Percentiles rank a stretch among this genome's conserved stretches.
These are phyloP conservation scores for Gnaphalium uliginosum DNA, from an alignment of 129 eudicot species.

Conservation along the genomic window DNA sequence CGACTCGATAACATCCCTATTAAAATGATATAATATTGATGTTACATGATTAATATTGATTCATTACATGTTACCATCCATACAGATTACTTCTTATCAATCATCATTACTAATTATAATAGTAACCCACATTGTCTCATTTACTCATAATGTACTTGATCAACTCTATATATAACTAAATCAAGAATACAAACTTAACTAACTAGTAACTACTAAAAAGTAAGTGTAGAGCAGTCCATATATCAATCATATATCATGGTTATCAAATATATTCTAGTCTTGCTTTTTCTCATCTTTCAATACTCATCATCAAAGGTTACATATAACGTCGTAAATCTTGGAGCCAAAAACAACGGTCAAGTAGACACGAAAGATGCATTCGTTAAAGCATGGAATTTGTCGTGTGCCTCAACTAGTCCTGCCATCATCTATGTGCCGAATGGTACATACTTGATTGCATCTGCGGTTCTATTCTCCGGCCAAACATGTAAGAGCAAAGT, in stretches of 20 bases:
- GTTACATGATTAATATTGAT: neutral
- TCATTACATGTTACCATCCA: slow-evolving; percentile 8
- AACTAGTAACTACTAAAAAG: neutral
- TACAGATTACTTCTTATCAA: slow-evolving; percentile 17
- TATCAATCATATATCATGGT: slow-evolving; percentile 1
- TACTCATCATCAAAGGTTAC: slow-evolving; percentile 25
- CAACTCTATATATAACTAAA: slow-evolving; percentile 17
- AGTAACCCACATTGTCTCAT: neutral
- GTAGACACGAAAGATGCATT: slow-evolving; percentile 30
- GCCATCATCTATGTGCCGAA: slow-evolving; percentile 19
- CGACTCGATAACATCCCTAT: no score
- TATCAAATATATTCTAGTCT: slow-evolving; percentile 6
- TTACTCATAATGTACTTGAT: neutral
- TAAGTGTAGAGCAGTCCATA: neutral
- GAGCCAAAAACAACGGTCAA: slow-evolving; percentile 29
- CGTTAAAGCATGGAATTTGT: slow-evolving; percentile 26
- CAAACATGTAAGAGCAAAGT: slow-evolving; percentile 28
- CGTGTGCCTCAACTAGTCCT: slow-evolving; percentile 24
- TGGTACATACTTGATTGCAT: slow-evolving; percentile 30
- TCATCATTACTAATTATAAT: slow-evolving; percentile 15
- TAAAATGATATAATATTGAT: neutral
- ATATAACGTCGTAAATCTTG: slow-evolving; percentile 23
- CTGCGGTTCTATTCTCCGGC: slow-evolving; percentile 28
- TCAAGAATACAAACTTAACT: slow-evolving; percentile 2
- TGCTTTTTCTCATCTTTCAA: slow-evolving; percentile 11